These are phyloP conservation scores for Hyphopichia fennica DNA, from an alignment of 1,139 yeast species.

Conservation along the genomic window DNA sequence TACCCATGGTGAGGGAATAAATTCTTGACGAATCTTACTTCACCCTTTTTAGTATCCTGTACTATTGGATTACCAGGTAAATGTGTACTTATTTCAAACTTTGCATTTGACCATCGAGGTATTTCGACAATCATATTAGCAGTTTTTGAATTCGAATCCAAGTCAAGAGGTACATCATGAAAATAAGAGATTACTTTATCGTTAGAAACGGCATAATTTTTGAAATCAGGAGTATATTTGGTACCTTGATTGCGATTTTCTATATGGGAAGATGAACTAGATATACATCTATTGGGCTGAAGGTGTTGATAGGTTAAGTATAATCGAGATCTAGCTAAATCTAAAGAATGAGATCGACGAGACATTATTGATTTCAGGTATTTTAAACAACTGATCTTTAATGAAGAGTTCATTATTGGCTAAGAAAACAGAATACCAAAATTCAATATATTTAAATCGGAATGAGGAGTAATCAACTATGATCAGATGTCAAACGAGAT, in stretches of 20 bases:
- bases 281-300: slow-evolving; percentile 4
- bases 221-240: slow-evolving; percentile 33
- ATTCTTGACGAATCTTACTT: slow-evolving; percentile 80
- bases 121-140: slow-evolving; percentile 88
- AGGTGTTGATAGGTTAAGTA: slow-evolving; percentile 22
- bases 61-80: slow-evolving; percentile 73
- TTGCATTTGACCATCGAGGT: slow-evolving; percentile 90
- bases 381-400: not conserved
- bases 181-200: slow-evolving; percentile 73
- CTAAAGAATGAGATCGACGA: slow-evolving; percentile 2
- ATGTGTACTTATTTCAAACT: slow-evolving; percentile 76
- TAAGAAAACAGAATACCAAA: too few relatives aligned
- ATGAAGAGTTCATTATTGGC: not conserved
- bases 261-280: slow-evolving; percentile 2
- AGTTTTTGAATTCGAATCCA: slow-evolving; percentile 62
- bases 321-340: slow-evolving; percentile 19
- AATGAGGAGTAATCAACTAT: too few relatives aligned
- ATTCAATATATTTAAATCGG: too few relatives aligned
- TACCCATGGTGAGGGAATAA: slow-evolving; percentile 90
- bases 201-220: slow-evolving; percentile 48
- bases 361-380: slow-evolving; percentile 1
- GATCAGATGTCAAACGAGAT: too few relatives aligned
- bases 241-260: slow-evolving; percentile 27
- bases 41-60: slow-evolving; percentile 84
- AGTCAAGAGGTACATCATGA: slow-evolving; percentile 74